Evolutionary conservation across 2,329 filamentous ascomycete species (phyloP), one percentile per base, ranked within the genome.

Genomic region (Aspergillus transmontanensis): DNA sequence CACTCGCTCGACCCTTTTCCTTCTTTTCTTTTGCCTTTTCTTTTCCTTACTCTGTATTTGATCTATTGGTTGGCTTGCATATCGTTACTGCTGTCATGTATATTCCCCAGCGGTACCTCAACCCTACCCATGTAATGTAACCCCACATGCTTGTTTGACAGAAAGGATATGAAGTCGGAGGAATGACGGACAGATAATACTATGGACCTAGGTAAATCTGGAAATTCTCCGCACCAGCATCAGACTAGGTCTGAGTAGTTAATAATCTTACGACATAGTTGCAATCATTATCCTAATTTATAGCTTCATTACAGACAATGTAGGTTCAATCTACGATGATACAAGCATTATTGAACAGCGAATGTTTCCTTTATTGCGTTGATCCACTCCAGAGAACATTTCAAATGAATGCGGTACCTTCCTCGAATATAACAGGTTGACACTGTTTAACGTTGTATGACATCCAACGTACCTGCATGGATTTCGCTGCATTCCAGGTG

Each of bases 1-100:
- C 54, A 16, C 66, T 64, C 58, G 62, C 65, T 69, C 64, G 59
- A 55, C 34, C 50, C 64, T 58, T 67, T 23, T 58, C 68, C 62
- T 63, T 36, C 57, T 45, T 63, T 66, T 59, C 58, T 62, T 63
- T 67, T 63, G 64, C 62, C 39, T 34, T 50, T 62, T 48, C 0
- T 39, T 39, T 41, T 7, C 39, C 56, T 32, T 56, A 54, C 63
- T 43, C 19, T 65, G 46, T 60, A 61, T 61, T 57, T 62, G 60
- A 58, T 57, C 50, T 59, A 58, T 28, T 39, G 32, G 39, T n/a
- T 19, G 41, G 28, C 43, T 62, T 65, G 60, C 64, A 67, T 67
- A 65, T 60, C 63, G 45, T 46, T 63, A 46, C 55, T 63, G 36
- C n/a, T 62, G 57, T 59, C 48, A 63, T 69, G 59, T 69, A 67